phyloP scores from a whole-genome alignment of 768 basidiomycete species.

The Macrolepiota dolichaula region DNA sequence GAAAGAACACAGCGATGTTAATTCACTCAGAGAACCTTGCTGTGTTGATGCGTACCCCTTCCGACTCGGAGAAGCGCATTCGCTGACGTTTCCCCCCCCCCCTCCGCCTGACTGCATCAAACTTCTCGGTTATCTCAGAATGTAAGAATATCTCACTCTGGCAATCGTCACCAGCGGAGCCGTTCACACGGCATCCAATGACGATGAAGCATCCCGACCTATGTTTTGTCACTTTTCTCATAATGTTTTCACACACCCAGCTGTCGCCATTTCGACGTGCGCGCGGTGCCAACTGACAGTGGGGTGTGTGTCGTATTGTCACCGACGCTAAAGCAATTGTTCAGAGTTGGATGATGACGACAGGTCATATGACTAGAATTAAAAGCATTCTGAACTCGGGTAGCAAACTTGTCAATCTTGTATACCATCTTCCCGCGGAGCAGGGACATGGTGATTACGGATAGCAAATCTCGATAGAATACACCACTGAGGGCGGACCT shows the following conservation, averaged over 20 bases:
- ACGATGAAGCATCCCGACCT: not conserved
- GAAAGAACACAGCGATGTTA: not conserved
- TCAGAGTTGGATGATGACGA: not conserved
- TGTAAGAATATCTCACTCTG: not conserved
- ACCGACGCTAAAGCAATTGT: not conserved
- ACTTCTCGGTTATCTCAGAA: constrained; percentile 4
- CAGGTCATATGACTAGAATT: not conserved
- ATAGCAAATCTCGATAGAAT: constrained; percentile 5
- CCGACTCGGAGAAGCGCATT: constrained; percentile 10
- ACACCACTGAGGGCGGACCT: not conserved
- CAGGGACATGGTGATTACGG: constrained; percentile 12
- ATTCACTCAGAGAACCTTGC: not conserved
- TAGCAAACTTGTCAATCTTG: not conserved
- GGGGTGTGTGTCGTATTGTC: not conserved
- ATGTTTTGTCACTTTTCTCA: not conserved
- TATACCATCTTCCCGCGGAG: constrained; percentile 6
- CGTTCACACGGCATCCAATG: not conserved
- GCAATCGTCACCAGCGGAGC: not conserved
- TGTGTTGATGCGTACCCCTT: constrained; percentile 7
- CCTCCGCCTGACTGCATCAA: not conserved
- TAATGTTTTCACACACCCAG: not conserved
- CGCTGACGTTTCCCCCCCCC: too few relatives aligned
- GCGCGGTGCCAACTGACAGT: not conserved
- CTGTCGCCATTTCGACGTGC: not conserved
- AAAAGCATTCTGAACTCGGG: not conserved